Base-by-base conservation (phyloP, 1,139 yeast genomes). In the Nematodospora anomalae region DNA sequence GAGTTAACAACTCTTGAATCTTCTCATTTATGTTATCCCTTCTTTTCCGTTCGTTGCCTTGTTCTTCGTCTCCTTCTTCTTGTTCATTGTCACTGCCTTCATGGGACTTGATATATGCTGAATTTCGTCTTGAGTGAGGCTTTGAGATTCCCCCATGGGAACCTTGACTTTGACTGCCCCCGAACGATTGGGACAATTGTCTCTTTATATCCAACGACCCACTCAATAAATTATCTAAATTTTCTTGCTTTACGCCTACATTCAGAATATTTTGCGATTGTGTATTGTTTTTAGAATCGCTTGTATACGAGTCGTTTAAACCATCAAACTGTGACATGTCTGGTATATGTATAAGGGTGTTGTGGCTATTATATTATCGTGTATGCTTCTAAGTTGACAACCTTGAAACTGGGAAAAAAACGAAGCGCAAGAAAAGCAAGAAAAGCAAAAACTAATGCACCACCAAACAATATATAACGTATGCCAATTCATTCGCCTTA, bases 1-100 rank as follows among this genome's bases (percentile, higher is more conserved):
- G 59, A 1, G 75, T 67, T 33, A 88, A 73, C 30, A 90, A 68
- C 50, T 89, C 96, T 51, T 85, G 94, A 40, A 90, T 90, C 53
- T 83, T 81, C 35, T 88, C 96, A 55, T 89, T 89, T 58, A 90
- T 86, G 52, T 85, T 87, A 57, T 89, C 97, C 42, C 95, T 71
- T 42, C 96, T 75, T 46, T 87, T 80, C 11, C 94, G 65, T 61
- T 58, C 83, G 49, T 61, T 75, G 34, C 63, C 79, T 32, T 61
- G 67, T 21, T 61, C 69, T 25, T 62, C 69, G 25, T 60, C 66
- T 20, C 62, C 66, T 22, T 55, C 60, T 9, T 55, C 55, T 11
- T 50, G 55, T 24, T 62, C 67, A 36, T 52, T 55, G 31, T 62
- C 67, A 28, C 62, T 59, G 16, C 52, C 61, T 31, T 52, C 54